A percentile compares a stretch with the other conserved stretches of the same genome.
phyloP scores from a whole-genome alignment of 2,329 filamentous ascomycete species.

The Conoideocrella luteorostrata region DNA sequence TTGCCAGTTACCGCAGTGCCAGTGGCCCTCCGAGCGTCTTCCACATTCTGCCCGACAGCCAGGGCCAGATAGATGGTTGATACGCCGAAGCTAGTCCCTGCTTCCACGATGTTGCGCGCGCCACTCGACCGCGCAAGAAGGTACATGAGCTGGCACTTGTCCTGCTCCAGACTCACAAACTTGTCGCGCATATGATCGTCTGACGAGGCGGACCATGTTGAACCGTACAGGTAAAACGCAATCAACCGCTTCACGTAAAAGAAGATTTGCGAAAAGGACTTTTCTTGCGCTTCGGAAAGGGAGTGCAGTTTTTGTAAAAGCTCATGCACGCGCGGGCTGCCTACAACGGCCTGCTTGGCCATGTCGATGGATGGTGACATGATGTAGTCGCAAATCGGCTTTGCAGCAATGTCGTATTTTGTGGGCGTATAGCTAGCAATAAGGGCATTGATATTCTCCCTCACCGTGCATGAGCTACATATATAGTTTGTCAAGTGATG shows the following conservation, averaged over 20 bases:
- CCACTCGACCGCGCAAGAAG: conserved; percentile 41
- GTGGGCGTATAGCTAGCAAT: too few relatives aligned
- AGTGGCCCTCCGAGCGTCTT: conserved; percentile 4
- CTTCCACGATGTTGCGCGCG: conserved; percentile 49
- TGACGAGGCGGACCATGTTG: conserved; percentile 15
- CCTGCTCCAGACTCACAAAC: conserved; percentile 52
- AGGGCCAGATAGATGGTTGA: conserved; percentile 57
- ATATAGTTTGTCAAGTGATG: background rate
- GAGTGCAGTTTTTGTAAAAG: conserved; percentile 21
- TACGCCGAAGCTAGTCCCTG: conserved; percentile 55
- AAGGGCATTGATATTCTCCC: too few relatives aligned
- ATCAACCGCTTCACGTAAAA: conserved; percentile 20
- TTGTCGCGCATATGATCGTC: conserved; percentile 42
- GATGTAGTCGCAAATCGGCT: background rate
- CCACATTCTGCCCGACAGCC: conserved; percentile 44
- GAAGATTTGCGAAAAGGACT: conserved; percentile 16
- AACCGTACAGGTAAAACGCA: conserved; percentile 18
- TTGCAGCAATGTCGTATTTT: background rate
- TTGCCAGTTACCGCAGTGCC: conserved; percentile 13
- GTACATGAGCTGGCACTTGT: conserved; percentile 53
- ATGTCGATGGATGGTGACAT: background rate
- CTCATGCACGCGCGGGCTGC: conserved; percentile 18
- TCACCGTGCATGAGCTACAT: background rate
- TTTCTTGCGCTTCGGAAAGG: conserved; percentile 20
- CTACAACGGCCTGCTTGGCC: conserved; percentile 17